A percentile compares a stretch with the other conserved stretches of the same genome.
These are phyloP conservation scores for Starmera quercuum DNA, from an alignment of 805 yeast species.

Conservation along the genomic window DNA sequence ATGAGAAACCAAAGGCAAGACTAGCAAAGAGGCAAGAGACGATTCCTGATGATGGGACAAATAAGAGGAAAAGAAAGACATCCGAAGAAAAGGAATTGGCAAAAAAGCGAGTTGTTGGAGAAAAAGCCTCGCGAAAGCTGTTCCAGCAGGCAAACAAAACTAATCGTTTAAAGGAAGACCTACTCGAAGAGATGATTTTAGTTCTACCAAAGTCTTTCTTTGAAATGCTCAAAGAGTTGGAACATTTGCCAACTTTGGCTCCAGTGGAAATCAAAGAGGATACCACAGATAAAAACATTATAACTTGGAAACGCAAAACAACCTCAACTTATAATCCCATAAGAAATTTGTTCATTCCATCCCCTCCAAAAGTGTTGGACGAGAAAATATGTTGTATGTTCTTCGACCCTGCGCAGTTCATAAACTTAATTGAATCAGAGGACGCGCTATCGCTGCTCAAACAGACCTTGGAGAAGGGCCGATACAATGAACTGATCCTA, in stretches of 20 bases:
- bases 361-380: constrained; percentile 27
- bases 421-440: constrained; percentile 23
- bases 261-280: constrained; percentile 25
- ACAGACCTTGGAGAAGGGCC: constrained; percentile 15
- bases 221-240: constrained; percentile 21
- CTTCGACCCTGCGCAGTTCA: constrained; percentile 39
- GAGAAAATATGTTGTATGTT: constrained; percentile 40
- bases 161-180: constrained; percentile 39
- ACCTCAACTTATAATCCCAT: constrained; percentile 39
- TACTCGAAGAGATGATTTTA: constrained; percentile 42
- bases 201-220: constrained; percentile 28
- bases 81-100: constrained; percentile 3
- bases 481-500: constrained; percentile 28
- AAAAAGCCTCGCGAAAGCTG: constrained; percentile 6
- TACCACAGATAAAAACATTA: constrained; percentile 12
- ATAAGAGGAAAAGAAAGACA: constrained; percentile 6
- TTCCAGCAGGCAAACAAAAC: constrained; percentile 29
- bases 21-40: background rate
- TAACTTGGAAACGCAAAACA: constrained; percentile 45
- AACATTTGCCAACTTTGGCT: constrained; percentile 9
- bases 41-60: background rate
- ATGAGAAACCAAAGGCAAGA: background rate
- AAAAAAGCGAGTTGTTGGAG: constrained; percentile 4
- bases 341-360: constrained; percentile 50
- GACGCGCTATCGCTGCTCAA: constrained; percentile 17